Evolutionary conservation across 2,329 filamentous ascomycete species (phyloP).

Genomic region (Penicillium sp.): DNA sequence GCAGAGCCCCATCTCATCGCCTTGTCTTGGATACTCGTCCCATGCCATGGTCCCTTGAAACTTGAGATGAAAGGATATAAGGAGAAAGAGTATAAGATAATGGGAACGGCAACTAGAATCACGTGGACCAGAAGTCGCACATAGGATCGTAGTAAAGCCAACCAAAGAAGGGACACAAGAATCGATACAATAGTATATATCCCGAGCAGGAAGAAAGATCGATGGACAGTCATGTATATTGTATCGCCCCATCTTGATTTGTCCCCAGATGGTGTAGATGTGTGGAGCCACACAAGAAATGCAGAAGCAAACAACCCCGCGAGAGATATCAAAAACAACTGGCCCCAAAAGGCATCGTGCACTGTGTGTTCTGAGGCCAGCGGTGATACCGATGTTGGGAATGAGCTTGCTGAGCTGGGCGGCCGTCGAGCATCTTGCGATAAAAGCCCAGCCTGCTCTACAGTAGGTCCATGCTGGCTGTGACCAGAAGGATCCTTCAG

Average conservation of each 20-base stretch:
- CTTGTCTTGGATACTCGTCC: conserved; percentile 77
- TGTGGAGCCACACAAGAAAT: conserved; percentile 87
- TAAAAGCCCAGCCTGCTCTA: conserved; percentile 54
- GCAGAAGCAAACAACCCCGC: conserved; percentile 85
- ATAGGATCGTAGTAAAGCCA: conserved; percentile 83
- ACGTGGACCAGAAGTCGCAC: conserved; percentile 78
- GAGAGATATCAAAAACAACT: conserved; percentile 80
- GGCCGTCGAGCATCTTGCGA: conserved; percentile 47
- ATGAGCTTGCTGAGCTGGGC: conserved; percentile 53
- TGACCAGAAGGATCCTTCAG: conserved; percentile 38
- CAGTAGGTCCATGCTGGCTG: conserved; percentile 48
- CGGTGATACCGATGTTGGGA: conserved; percentile 57
- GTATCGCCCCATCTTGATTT: conserved; percentile 77
- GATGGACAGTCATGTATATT: conserved; percentile 83
- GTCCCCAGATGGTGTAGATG: conserved; percentile 66
- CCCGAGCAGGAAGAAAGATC: conserved; percentile 84
- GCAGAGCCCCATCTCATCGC: conserved; percentile 85
- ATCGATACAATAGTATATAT: conserved; percentile 90
- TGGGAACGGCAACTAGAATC: conserved; percentile 79
- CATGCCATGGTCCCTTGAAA: conserved; percentile 73
- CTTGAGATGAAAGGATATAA: conserved; percentile 89
- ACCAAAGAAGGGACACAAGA: conserved; percentile 84
- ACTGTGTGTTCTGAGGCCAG: conserved; percentile 68
- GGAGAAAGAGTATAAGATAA: conserved; percentile 84
- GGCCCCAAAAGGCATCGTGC: conserved; percentile 90